These are phyloP conservation scores for Fusarium sp. DNA, from an alignment of 2,329 filamentous ascomycete species.

Conservation along the genomic window DNA sequence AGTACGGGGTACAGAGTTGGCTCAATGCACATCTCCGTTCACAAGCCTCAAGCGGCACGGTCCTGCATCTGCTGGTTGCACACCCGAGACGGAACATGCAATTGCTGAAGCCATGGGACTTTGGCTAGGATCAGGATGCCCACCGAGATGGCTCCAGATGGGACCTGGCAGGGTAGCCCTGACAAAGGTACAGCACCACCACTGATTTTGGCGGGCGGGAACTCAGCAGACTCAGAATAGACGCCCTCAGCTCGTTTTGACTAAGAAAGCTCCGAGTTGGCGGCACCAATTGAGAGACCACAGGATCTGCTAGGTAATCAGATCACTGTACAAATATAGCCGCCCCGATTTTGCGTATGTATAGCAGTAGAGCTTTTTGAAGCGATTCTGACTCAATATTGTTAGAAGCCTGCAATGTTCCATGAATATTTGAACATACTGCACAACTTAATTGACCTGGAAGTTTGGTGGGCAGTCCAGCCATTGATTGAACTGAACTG, in stretches of 20 bases:
- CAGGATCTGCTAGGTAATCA: not conserved
- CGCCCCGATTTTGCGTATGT: not conserved
- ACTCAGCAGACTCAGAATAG: constrained; percentile 9
- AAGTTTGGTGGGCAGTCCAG: not conserved
- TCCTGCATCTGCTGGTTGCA: constrained; percentile 18
- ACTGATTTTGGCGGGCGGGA: constrained; percentile 10
- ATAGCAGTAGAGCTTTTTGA: not conserved
- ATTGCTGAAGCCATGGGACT: constrained; percentile 29
- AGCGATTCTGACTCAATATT: not conserved
- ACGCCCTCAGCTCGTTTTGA: constrained; percentile 13
- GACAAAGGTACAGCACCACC: constrained; percentile 22
- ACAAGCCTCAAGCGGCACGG: constrained; percentile 33
- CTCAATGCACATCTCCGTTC: constrained; percentile 28
- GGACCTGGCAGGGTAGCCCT: constrained; percentile 40
- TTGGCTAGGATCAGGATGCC: constrained; percentile 34
- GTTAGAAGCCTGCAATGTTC: constrained; percentile 1
- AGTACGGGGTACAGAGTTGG: constrained; percentile 17
- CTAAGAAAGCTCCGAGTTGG: constrained; percentile 8
- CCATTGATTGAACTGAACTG: not conserved
- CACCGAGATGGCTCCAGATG: constrained; percentile 39
- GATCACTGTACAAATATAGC: not conserved
- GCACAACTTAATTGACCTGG: not conserved
- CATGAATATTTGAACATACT: not conserved
- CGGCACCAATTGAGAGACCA: constrained; percentile 3
- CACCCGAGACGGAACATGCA: constrained; percentile 28